A percentile compares a stretch with the other conserved stretches of the same genome.
phyloP scores from a whole-genome alignment of 2,329 filamentous ascomycete species.

The Mycosphaerella sp. region DNA sequence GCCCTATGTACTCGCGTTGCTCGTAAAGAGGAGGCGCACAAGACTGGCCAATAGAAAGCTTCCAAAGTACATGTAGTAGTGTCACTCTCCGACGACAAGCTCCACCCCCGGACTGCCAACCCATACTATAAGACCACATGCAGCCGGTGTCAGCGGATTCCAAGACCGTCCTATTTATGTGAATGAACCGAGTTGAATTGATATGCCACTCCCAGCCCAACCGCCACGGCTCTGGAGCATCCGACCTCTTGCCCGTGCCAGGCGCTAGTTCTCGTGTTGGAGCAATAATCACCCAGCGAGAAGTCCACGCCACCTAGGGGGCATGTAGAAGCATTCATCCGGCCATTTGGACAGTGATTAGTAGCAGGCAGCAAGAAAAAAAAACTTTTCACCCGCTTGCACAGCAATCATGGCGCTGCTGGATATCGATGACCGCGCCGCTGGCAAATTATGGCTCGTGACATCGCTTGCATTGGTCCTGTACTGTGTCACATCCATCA shows the following conservation, averaged over 20 bases:
- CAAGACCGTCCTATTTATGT: no score
- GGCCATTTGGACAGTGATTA: not conserved
- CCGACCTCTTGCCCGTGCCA: not conserved
- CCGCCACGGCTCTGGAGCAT: not conserved
- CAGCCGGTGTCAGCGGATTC: no score
- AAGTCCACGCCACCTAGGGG: not conserved
- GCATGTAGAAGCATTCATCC: not conserved
- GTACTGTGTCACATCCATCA: constrained; percentile 3
- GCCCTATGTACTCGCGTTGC: no score
- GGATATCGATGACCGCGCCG: not conserved
- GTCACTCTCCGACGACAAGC: no score
- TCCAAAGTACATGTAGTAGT: no score
- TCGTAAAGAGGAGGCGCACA: no score
- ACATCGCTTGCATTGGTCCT: not conserved
- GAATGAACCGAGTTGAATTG: not conserved
- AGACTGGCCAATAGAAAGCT: no score
- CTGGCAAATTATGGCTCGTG: not conserved
- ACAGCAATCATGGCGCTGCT: not conserved
- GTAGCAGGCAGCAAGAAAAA: not conserved
- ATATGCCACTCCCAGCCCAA: not conserved
- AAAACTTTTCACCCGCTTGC: not conserved
- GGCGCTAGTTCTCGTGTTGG: not conserved
- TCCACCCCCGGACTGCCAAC: no score
- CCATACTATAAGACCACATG: no score
- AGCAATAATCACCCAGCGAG: not conserved